Conservation (phyloP, 441 rosid genomes). For the Omphalea diandra region DNA sequence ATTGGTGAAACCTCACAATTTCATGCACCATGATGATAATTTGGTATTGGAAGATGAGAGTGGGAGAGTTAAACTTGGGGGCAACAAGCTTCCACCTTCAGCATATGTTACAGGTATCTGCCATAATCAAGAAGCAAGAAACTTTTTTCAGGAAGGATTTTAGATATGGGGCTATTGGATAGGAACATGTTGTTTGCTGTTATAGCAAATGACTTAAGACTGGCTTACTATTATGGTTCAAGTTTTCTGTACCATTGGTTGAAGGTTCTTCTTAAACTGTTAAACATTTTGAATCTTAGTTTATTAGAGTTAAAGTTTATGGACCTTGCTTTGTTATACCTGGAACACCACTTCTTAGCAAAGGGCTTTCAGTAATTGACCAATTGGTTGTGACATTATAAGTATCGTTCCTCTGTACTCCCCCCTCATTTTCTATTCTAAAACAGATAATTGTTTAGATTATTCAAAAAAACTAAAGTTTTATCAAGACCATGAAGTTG, state of each 20-base stretch:
- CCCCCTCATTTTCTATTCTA: not conserved
- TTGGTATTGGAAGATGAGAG: slow-evolving; percentile 93
- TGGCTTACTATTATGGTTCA: slow-evolving; percentile 10
- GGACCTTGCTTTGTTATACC: not conserved
- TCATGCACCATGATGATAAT: slow-evolving; percentile 76
- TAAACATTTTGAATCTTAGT: not conserved
- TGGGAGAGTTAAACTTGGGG: slow-evolving; percentile 84
- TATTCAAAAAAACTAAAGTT: not conserved
- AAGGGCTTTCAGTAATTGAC: slow-evolving; percentile 1
- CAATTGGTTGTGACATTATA: not conserved
- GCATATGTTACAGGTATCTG: slow-evolving; percentile 73
- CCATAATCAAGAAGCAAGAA: slow-evolving; percentile 13
- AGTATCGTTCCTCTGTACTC: not conserved
- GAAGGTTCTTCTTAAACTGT: not conserved
- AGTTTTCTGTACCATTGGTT: not conserved
- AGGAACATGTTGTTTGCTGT: not conserved
- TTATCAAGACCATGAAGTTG: not conserved
- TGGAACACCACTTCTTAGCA: not conserved
- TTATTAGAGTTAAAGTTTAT: not conserved
- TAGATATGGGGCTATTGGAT: slow-evolving; percentile 10
- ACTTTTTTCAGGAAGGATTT: not conserved
- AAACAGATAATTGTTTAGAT: not conserved
- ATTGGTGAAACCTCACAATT: slow-evolving; percentile 77
- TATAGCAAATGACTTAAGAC: not conserved
- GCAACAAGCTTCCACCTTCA: slow-evolving; percentile 57